Percentiles rank a stretch among this genome's conserved stretches.
Evolutionary conservation across 805 yeast genomes (phyloP).

Genomic region (Metschnikowia similis): DNA sequence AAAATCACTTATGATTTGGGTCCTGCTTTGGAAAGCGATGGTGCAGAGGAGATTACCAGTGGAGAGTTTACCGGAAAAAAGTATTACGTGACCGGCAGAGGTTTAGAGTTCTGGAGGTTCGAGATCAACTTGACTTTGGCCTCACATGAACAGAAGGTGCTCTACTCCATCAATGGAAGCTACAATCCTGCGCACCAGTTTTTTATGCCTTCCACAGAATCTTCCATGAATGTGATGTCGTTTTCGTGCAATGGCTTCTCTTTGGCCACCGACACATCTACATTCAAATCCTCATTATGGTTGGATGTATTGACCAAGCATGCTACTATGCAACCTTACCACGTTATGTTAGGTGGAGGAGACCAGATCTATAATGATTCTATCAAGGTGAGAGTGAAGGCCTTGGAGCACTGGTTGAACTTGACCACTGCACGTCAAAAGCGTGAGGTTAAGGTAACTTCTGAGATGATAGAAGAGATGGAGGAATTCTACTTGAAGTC

Average conservation of each 20-base stretch:
- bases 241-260: conserved; percentile 93
- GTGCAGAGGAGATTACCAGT: conserved; percentile 3
- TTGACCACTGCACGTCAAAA: conserved; percentile 49
- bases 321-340: conserved; percentile 51
- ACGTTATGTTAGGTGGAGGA: conserved; percentile 97
- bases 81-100: conserved; percentile 42
- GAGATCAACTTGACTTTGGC: conserved; percentile 47
- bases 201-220: conserved; percentile 57
- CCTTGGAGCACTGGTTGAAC: conserved; percentile 59
- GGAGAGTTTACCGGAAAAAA: conserved; percentile 48
- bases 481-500: conserved; percentile 65
- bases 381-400: conserved; percentile 54
- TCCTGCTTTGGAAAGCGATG: conserved; percentile 22
- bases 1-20: conserved; percentile 33
- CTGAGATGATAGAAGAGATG: conserved; percentile 51
- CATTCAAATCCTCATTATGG: conserved; percentile 80
- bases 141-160: conserved; percentile 54
- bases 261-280: conserved; percentile 58
- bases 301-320: conserved; percentile 75
- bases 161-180: conserved; percentile 53
- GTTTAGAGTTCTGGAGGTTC: conserved; percentile 64
- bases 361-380: conserved; percentile 92
- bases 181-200: conserved; percentile 37
- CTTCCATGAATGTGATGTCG: conserved; percentile 77
- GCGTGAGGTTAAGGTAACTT: conserved; percentile 34